Base-by-base conservation (phyloP, 2,329 filamentous ascomycete genomes). In the Huntiella decipiens region DNA sequence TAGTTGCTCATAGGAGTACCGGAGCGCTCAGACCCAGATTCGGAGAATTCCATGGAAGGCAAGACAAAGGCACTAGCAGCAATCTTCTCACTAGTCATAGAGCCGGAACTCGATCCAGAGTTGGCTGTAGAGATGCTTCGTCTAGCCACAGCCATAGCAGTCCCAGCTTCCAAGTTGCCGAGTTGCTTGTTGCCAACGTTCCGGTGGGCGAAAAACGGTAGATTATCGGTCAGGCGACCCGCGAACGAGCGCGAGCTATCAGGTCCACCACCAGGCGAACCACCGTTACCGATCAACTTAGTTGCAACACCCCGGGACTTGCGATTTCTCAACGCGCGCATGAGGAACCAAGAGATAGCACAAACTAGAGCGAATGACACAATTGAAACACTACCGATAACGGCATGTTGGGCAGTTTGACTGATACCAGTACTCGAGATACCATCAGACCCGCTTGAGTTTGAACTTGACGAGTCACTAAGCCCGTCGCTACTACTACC, bases 341-440 rank as follows among this genome's bases (percentile, higher is more conserved):
- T 40, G 13, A 50, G 11, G 15, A 50, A 39, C 48, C 48, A 50
- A 11, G 39, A 28, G 16, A 38, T 12, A 4, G 16, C 44, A 17
- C 41, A 46, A 8, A 50, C 34, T 10, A 46, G n/a, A 4, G 44
- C 48, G 35, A 46, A 46, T 3, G 45, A 47, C 5, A 41, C 48
- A 34, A 50, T 50, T 4, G 48, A 50, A 1, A 42, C 48, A 36
- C 39, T 44, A 37, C 40, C 38, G 40, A 50, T 50, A 16, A 43
- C 48, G 22, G 45, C 38, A 16, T 46, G 44, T 19, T 50, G 44
- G 10, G 44, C 41, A 13, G 48, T 44, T 22, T 46, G 32, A 8
- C 44, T 50, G 17, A 43, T 15, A 5, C 35, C 37, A 28, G 6
- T 10, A 12, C 16, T 31, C 11, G 44, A 39, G 37, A 36, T 38